A percentile compares a stretch with the other conserved stretches of the same genome.
phyloP scores from a whole-genome alignment of 805 yeast species.

The Suhomyces sp. region DNA sequence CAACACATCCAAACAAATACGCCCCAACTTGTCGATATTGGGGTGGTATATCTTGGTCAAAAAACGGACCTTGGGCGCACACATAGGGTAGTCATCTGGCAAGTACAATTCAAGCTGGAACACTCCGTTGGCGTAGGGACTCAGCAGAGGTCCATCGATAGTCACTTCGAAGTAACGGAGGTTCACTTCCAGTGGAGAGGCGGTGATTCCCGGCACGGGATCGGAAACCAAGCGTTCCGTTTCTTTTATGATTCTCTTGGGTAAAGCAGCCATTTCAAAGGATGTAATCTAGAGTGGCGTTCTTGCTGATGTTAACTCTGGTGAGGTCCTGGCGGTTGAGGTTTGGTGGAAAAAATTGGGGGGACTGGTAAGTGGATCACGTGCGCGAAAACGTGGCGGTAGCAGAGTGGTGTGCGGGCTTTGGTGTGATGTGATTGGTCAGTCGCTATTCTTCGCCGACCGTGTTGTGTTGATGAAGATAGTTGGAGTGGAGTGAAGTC shows the following conservation, averaged over 20 bases:
- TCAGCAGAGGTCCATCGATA: conserved; percentile 85
- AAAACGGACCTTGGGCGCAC: conserved; percentile 94
- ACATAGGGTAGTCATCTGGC: conserved; percentile 98
- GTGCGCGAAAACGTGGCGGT: too few relatives aligned
- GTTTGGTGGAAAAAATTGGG: too few relatives aligned
- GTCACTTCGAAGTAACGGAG: conserved; percentile 89
- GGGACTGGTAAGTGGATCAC: too few relatives aligned
- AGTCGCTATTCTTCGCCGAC: too few relatives aligned
- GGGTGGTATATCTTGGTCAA: conserved; percentile 95
- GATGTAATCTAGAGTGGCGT: too few relatives aligned
- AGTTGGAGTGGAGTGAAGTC: too few relatives aligned
- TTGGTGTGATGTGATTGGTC: too few relatives aligned
- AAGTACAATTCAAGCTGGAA: conserved; percentile 83
- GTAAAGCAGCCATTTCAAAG: conserved; percentile 67
- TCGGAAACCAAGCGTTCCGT: conserved; percentile 89
- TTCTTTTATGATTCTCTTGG: conserved; percentile 94
- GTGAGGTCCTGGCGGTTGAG: too few relatives aligned
- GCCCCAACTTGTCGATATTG: conserved; percentile 90
- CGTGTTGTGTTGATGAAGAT: too few relatives aligned
- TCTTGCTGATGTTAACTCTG: too few relatives aligned
- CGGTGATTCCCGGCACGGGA: conserved; percentile 95
- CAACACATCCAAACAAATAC: conserved; percentile 93
- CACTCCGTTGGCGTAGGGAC: conserved; percentile 83
- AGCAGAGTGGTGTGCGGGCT: too few relatives aligned
- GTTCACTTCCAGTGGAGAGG: conserved; percentile 92